A percentile compares a stretch with the other conserved stretches of the same genome.
Evolutionary conservation across 2,329 filamentous ascomycete species (phyloP).

Genomic region (Grosmannia clavigera): DNA sequence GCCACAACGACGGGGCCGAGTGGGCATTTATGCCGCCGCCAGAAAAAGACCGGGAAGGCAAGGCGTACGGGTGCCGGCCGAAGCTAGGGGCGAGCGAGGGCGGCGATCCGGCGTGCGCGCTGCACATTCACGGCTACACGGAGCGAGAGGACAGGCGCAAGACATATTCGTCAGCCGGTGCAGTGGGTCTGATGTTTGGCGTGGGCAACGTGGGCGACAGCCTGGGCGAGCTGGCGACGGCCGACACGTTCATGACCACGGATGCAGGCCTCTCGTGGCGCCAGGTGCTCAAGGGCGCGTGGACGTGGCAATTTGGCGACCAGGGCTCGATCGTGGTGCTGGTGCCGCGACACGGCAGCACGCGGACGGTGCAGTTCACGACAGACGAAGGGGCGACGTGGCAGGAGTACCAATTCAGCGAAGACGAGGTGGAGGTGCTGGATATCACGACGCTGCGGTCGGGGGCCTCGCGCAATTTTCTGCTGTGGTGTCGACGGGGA

Average conservation of each 20-base stretch:
- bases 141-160: slow-evolving; percentile 72
- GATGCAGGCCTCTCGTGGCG: slow-evolving; percentile 89
- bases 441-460: slow-evolving; percentile 83
- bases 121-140: slow-evolving; percentile 93
- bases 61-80: slow-evolving; percentile 52
- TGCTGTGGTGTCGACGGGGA: slow-evolving; percentile 68
- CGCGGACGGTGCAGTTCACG: slow-evolving; percentile 41
- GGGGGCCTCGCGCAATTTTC: slow-evolving; percentile 80
- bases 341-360: slow-evolving; percentile 54
- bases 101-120: slow-evolving; percentile 57
- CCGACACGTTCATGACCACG: slow-evolving; percentile 79
- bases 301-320: slow-evolving; percentile 92
- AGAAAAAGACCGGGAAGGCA: slow-evolving; percentile 53
- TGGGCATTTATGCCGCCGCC: slow-evolving; percentile 74
- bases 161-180: slow-evolving; percentile 78
- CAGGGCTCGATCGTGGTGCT: slow-evolving; percentile 88
- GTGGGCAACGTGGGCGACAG: slow-evolving; percentile 76
- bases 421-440: slow-evolving; percentile 57
- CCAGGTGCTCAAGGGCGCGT: slow-evolving; percentile 72
- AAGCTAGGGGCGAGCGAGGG: slow-evolving; percentile 25
- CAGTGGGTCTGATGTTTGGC: slow-evolving; percentile 82
- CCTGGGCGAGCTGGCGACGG: slow-evolving; percentile 53
- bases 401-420: slow-evolving; percentile 58
- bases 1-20: slow-evolving; percentile 87
- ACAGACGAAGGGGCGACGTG: slow-evolving; percentile 68